phyloP scores from a whole-genome alignment of 2,329 filamentous ascomycete species.

The Endocalyx cinctus region DNA sequence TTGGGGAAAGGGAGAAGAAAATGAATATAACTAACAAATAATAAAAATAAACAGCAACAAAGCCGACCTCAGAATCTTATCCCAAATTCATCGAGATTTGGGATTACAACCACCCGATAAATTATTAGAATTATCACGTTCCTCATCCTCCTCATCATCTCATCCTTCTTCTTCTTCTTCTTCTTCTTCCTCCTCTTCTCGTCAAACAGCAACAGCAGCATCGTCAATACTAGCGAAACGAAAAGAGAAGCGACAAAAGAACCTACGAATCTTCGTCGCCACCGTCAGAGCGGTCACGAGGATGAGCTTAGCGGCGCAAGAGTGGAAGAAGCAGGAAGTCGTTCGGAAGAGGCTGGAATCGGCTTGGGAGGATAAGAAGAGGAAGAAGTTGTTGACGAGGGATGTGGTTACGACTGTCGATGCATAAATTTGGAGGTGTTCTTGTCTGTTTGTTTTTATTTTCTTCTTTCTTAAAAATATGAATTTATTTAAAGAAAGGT shows the following conservation, averaged over 20 bases:
- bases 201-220: constrained; percentile 6
- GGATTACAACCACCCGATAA: constrained; percentile 31
- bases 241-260: constrained; percentile 11
- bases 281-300: constrained; percentile 51
- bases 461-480: too few species aligned
- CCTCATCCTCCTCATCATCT: not conserved
- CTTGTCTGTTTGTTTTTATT: too few species aligned
- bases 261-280: constrained; percentile 40
- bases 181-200: too few species aligned
- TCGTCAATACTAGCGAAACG: constrained; percentile 1
- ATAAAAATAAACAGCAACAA: constrained; percentile 67
- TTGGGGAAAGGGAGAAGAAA: not conserved
- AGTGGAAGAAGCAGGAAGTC: constrained; percentile 49
- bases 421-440: too few species aligned
- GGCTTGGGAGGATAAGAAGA: constrained; percentile 36
- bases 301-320: constrained; percentile 40
- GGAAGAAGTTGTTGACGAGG: constrained; percentile 5
- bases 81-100: constrained; percentile 67
- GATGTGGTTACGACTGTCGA: too few species aligned
- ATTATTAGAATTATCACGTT: constrained; percentile 16
- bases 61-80: constrained; percentile 80
- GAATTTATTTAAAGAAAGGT: too few species aligned
- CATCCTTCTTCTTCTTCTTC: too few species aligned
- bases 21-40: not conserved
- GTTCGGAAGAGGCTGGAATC: constrained; percentile 44